Conservation (phyloP, 2,329 filamentous ascomycete genomes). For the Aspergillaceae sp. region DNA sequence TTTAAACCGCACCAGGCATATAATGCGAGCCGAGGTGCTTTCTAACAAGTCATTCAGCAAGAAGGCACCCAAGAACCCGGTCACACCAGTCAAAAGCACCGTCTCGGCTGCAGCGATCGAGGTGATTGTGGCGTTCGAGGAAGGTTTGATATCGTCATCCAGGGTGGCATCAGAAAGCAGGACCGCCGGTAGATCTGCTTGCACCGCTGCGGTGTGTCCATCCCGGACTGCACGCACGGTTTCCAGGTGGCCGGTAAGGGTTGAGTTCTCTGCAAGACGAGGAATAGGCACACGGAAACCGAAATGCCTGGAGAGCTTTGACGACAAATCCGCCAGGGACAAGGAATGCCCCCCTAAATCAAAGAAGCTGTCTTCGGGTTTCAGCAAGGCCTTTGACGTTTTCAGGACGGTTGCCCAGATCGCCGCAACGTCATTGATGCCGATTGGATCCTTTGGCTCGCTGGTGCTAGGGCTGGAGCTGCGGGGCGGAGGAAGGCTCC, state of each 20-base stretch:
- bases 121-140: constrained; percentile 42
- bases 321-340: constrained; percentile 67
- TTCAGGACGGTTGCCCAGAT: constrained; percentile 65
- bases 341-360: constrained; percentile 73
- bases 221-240: constrained; percentile 63
- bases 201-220: constrained; percentile 64
- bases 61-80: constrained; percentile 69
- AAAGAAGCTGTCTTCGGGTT: constrained; percentile 67
- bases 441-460: constrained; percentile 50
- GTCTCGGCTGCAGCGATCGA: constrained; percentile 58
- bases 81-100: constrained; percentile 64
- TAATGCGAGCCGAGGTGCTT: constrained; percentile 57
- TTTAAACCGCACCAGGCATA: constrained; percentile 65
- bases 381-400: constrained; percentile 54
- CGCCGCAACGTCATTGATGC: constrained; percentile 57
- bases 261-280: constrained; percentile 62
- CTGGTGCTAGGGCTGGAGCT: constrained; percentile 39
- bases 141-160: constrained; percentile 57
- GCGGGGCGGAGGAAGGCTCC: constrained; percentile 58
- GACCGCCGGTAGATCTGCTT: constrained; percentile 64
- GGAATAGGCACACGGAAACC: constrained; percentile 65
- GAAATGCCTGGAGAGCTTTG: constrained; percentile 58
- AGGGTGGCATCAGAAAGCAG: constrained; percentile 58
- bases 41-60: constrained; percentile 61
- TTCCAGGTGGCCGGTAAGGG: constrained; percentile 62